Conservation (phyloP, 2,329 filamentous ascomycete genomes). For the Colletotrichum noveboracense region DNA sequence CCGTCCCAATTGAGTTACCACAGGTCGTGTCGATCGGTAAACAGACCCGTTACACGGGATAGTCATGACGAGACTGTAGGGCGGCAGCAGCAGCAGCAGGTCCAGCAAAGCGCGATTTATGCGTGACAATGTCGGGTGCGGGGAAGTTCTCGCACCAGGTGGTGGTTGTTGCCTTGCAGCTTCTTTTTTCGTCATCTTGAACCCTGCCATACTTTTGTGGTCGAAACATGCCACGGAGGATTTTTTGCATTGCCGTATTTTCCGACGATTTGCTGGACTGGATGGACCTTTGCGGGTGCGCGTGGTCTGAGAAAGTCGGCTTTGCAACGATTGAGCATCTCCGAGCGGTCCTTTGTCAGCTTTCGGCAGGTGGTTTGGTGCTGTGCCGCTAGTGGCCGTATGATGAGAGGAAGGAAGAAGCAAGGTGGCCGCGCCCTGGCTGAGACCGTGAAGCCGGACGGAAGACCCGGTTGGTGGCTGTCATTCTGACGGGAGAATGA, state of each 20-base stretch:
- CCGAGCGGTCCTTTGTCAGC: background rate
- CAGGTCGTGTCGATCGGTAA: background rate
- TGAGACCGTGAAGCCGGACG: background rate
- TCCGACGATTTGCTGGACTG: background rate
- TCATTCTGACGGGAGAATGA: background rate
- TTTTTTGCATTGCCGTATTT: background rate
- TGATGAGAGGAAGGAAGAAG: background rate
- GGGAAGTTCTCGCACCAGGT: background rate
- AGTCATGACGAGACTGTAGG: conserved; percentile 13
- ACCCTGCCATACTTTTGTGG: background rate
- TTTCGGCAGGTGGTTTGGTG: background rate
- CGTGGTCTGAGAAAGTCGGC: background rate
- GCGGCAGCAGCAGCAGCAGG: background rate
- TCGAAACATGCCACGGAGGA: conserved; percentile 9
- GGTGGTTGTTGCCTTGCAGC: background rate
- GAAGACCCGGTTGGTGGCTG: background rate
- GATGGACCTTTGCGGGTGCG: background rate
- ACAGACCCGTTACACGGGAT: background rate
- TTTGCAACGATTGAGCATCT: background rate
- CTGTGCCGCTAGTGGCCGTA: background rate
- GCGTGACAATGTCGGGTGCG: conserved; percentile 4
- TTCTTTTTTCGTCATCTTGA: background rate
- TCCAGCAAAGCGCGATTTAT: conserved; percentile 11
- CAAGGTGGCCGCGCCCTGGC: background rate
- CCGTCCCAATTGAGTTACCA: conserved; percentile 9